Evolutionary conservation across 805 yeast genomes (phyloP).

Genomic region (Starmera pachycereana): DNA sequence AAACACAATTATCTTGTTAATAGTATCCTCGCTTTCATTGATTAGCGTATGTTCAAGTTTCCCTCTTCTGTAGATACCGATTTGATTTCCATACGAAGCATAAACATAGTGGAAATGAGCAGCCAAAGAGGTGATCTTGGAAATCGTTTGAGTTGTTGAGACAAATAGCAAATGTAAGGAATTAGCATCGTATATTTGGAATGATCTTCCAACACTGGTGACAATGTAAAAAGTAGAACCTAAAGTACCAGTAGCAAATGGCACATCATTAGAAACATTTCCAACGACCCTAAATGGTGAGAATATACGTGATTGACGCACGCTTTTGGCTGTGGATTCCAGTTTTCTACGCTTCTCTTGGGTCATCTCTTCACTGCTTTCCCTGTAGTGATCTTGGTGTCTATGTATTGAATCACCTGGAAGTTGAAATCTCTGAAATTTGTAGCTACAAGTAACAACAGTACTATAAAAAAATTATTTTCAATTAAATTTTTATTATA

Average conservation of each 20-base stretch:
- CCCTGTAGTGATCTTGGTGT: too few relatives aligned
- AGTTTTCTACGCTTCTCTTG: conserved; percentile 12
- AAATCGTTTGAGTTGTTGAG: conserved; percentile 65
- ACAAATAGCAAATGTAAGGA: conserved; percentile 79
- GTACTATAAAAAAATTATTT: too few relatives aligned
- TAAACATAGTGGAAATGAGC: conserved; percentile 81
- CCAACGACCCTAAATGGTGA: conserved; percentile 88
- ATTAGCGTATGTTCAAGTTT: conserved; percentile 34
- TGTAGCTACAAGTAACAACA: too few relatives aligned
- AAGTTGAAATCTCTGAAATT: too few relatives aligned
- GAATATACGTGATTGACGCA: conserved; percentile 47
- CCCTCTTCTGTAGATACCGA: conserved; percentile 83
- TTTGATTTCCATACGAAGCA: conserved; percentile 59
- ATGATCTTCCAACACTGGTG: conserved; percentile 80
- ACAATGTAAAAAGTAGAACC: conserved; percentile 84
- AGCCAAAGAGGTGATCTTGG: conserved; percentile 57
- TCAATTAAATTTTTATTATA: too few relatives aligned
- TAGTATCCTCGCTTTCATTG: conserved; percentile 23
- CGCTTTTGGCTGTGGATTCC: conserved; percentile 1
- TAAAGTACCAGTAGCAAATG: conserved; percentile 80
- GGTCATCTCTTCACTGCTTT: neutral
- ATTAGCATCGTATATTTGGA: conserved; percentile 90
- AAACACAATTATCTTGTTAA: conserved; percentile 49
- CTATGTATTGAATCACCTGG: too few relatives aligned
- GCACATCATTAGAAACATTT: conserved; percentile 75